These are phyloP conservation scores for Tubosaeta brunneosetosa DNA, from an alignment of 768 basidiomycete genomes.

Conservation along the genomic window DNA sequence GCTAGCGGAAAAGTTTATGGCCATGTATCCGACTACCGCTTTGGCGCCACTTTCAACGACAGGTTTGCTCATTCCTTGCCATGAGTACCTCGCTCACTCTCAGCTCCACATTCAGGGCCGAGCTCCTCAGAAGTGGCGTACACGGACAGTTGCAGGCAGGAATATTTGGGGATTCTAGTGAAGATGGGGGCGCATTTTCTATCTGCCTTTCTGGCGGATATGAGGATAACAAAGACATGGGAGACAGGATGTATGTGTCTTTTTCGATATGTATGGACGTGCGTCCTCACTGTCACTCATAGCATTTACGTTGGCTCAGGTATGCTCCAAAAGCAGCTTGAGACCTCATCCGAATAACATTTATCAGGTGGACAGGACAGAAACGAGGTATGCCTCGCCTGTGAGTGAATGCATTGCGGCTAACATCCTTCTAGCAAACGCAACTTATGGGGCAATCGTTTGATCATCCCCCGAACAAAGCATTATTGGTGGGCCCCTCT, in stretches of 20 bases:
- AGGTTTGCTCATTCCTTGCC: conserved; percentile 4
- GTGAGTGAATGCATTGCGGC: neutral
- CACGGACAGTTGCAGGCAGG: conserved; percentile 35
- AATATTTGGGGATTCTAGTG: conserved; percentile 33
- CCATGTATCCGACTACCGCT: conserved; percentile 24
- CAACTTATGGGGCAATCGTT: conserved; percentile 25
- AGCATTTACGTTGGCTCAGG: conserved; percentile 35
- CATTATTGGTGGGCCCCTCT: conserved; percentile 14
- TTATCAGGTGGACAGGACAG: conserved; percentile 22
- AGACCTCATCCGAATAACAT: neutral
- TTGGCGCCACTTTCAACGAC: conserved; percentile 20
- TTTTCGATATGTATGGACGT: neutral
- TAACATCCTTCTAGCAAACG: conserved; percentile 9
- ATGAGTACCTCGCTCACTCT: neutral
- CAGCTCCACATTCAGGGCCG: conserved; percentile 12
- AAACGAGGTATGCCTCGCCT: conserved; percentile 9
- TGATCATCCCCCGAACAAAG: conserved; percentile 14
- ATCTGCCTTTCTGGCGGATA: conserved; percentile 41
- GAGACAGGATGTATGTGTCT: conserved; percentile 34
- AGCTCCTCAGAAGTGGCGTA: conserved; percentile 26
- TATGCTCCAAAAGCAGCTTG: neutral
- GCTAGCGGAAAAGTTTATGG: conserved; percentile 23
- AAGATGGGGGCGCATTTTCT: conserved; percentile 33
- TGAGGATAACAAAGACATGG: conserved; percentile 37
- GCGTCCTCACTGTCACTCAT: conserved; percentile 1